phyloP scores from a whole-genome alignment of 306 rosid genomes.

The Mimosa pudica region DNA sequence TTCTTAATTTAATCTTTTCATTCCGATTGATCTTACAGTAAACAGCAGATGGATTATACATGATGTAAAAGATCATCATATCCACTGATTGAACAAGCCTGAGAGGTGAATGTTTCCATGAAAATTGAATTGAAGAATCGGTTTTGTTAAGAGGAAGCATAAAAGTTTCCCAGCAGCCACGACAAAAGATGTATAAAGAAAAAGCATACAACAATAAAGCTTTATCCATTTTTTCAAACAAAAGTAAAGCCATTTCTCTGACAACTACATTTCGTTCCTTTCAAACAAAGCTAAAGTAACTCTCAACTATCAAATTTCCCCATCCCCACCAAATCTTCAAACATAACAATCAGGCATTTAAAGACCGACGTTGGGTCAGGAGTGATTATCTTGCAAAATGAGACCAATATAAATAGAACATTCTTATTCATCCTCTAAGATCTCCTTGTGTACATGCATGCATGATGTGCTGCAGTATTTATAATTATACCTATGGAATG shows the following conservation, averaged over 20 bases:
- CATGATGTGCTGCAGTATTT: conserved; percentile 97
- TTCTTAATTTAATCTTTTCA: too few species aligned
- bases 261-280: background rate
- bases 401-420: background rate
- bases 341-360: background rate
- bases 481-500: conserved; percentile 84
- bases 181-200: too few species aligned
- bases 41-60: too few species aligned
- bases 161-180: too few species aligned
- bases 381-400: conserved; percentile 15
- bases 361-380: conserved; percentile 21
- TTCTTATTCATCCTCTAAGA: conserved; percentile 68
- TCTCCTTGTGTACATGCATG: conserved; percentile 90
- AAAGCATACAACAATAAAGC: too few species aligned
- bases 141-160: too few species aligned
- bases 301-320: background rate
- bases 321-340: background rate
- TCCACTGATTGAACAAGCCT: too few species aligned
- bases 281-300: conserved; percentile 7
- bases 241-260: background rate
- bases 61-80: too few species aligned
- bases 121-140: too few species aligned
- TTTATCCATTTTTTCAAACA: too few species aligned
- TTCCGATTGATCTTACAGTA: too few species aligned
- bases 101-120: too few species aligned